Conservation (phyloP, 371 early-diverging fungal genomes). For the Mortierella sp. region DNA sequence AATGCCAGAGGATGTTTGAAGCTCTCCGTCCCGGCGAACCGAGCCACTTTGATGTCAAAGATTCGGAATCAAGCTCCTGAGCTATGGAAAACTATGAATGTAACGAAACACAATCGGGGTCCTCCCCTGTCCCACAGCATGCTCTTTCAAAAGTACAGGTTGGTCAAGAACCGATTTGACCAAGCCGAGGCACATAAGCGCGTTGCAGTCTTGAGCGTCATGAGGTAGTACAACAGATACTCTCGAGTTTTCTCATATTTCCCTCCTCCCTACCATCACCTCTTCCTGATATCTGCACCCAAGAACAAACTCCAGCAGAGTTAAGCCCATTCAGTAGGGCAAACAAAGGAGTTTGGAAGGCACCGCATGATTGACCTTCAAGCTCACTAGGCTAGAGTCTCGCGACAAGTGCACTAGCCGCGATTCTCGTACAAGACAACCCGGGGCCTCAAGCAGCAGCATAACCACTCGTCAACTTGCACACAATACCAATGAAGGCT, state of each 20-base stretch:
- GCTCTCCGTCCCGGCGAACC: no score
- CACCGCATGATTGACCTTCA: conserved; percentile 8
- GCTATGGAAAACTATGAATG: no score
- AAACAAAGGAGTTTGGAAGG: conserved; percentile 5
- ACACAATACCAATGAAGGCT: conserved; percentile 8
- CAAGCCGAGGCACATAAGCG: conserved; percentile 4
- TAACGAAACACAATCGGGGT: no score
- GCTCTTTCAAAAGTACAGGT: conserved; percentile 7
- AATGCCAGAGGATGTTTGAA: no score
- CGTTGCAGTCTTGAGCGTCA: background rate
- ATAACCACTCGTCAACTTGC: background rate
- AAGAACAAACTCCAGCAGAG: background rate
- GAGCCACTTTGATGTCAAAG: no score
- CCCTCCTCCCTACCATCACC: background rate
- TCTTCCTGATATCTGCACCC: background rate
- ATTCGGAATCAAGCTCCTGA: no score
- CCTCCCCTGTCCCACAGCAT: conserved; percentile 1
- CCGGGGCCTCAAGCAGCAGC: conserved; percentile 4
- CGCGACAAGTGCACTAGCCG: conserved; percentile 12
- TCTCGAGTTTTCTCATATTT: background rate
- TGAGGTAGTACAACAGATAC: background rate
- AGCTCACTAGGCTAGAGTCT: conserved; percentile 5
- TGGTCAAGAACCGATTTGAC: background rate
- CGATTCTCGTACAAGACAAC: conserved; percentile 5
- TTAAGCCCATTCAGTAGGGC: conserved; percentile 8